Percentiles rank a stretch among this genome's conserved stretches.
These are phyloP conservation scores for Cryptococcus sp. DNA, from an alignment of 1,284 basidiomycete genomes.

Conservation along the genomic window DNA sequence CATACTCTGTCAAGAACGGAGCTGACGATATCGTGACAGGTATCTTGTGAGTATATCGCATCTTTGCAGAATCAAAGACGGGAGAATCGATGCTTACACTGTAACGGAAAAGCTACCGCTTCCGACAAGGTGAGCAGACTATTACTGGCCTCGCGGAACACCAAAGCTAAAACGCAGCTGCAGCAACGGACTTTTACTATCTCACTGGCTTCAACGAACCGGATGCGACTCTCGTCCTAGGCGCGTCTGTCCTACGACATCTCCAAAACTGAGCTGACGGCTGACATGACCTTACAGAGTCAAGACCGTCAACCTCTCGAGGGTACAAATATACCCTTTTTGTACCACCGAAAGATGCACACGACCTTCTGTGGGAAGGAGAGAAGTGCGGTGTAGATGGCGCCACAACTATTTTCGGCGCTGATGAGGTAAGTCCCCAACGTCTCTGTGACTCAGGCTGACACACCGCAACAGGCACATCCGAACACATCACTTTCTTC, in stretches of 20 bases:
- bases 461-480: slow-evolving; percentile 36
- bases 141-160: too few species aligned
- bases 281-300: slow-evolving; percentile 26
- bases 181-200: slow-evolving; percentile 87
- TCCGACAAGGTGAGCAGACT: slow-evolving; percentile 64
- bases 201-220: slow-evolving; percentile 94
- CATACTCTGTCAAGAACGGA: neutral
- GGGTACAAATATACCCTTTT: slow-evolving; percentile 91
- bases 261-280: neutral
- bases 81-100: neutral
- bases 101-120: slow-evolving; percentile 75
- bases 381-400: slow-evolving; percentile 68
- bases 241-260: slow-evolving; percentile 54
- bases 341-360: slow-evolving; percentile 71
- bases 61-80: neutral
- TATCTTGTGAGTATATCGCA: slow-evolving; percentile 30
- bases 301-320: slow-evolving; percentile 59
- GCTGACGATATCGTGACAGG: slow-evolving; percentile 29
- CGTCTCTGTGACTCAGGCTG: neutral
- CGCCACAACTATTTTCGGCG: slow-evolving; percentile 66
- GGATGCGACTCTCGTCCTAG: slow-evolving; percentile 80
- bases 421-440: slow-evolving; percentile 66
- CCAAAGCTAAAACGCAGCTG: neutral
- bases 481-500: slow-evolving; percentile 46
- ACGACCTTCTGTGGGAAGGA: slow-evolving; percentile 91